Conservation (phyloP, 768 basidiomycete species). For the Mycena latifolia region DNA sequence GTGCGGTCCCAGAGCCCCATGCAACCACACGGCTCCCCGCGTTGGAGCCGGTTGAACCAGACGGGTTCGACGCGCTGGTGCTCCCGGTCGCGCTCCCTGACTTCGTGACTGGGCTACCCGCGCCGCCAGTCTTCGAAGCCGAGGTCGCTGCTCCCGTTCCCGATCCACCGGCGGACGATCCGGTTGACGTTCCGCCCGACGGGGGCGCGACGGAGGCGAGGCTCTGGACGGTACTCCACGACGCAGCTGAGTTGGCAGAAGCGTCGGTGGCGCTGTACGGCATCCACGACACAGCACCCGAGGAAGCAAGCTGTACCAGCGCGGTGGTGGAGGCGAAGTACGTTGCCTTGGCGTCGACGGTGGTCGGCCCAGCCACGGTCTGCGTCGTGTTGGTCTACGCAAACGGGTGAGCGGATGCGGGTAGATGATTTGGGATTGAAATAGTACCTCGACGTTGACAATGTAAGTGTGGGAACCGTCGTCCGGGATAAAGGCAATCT, state of each 20-base stretch:
- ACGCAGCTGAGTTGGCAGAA: constrained; percentile 55
- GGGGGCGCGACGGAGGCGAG: constrained; percentile 54
- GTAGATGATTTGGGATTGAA: neutral
- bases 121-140: neutral
- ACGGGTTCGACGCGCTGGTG: constrained; percentile 1
- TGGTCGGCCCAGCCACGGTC: constrained; percentile 67
- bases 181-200: neutral
- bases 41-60: constrained; percentile 10
- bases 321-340: constrained; percentile 74
- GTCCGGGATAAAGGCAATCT: constrained; percentile 83
- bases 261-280: constrained; percentile 64
- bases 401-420: neutral
- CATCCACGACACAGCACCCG: constrained; percentile 71
- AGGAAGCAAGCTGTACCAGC: constrained; percentile 76
- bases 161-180: constrained; percentile 3
- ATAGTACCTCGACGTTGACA: constrained; percentile 72
- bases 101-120: neutral
- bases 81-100: constrained; percentile 5
- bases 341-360: constrained; percentile 68
- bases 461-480: constrained; percentile 80
- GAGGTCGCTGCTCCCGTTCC: neutral
- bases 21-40: constrained; percentile 12
- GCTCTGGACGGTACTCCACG: constrained; percentile 61
- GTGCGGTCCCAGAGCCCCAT: constrained; percentile 23
- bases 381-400: constrained; percentile 73